phyloP scores from a whole-genome alignment of 768 basidiomycete genomes.

The Suillus decipiens region DNA sequence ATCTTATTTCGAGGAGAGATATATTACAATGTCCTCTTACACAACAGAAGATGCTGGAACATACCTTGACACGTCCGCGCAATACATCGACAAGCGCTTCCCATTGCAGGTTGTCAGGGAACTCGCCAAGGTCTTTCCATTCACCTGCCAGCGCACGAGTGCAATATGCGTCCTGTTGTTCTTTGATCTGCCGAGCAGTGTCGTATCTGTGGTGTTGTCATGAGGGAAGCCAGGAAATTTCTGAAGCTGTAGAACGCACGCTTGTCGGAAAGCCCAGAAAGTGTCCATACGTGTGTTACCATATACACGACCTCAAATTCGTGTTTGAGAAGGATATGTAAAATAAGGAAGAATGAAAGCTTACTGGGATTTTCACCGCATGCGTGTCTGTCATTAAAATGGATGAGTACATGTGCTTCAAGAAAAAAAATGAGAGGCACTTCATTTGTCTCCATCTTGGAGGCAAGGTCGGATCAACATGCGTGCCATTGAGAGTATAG shows the following conservation, averaged over 20 bases:
- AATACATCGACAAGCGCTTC: constrained; percentile 82
- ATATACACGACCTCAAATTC: constrained; percentile 28
- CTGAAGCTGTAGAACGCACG: constrained; percentile 29
- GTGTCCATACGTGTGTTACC: constrained; percentile 46
- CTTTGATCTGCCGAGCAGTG: constrained; percentile 53
- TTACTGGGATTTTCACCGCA: constrained; percentile 61
- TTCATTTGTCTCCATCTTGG: constrained; percentile 83
- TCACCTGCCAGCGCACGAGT: constrained; percentile 40
- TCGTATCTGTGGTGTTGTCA: constrained; percentile 41
- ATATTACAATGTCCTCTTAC: constrained; percentile 1
- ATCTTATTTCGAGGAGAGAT: constrained; percentile 17
- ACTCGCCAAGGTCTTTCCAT: constrained; percentile 44
- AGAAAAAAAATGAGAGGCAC: constrained; percentile 37
- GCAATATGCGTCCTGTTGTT: constrained; percentile 57
- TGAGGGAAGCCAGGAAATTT: neutral
- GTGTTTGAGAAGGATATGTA: neutral
- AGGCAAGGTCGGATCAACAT: constrained; percentile 39
- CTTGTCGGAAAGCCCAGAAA: constrained; percentile 54
- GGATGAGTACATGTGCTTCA: constrained; percentile 9
- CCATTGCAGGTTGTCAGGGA: constrained; percentile 75
- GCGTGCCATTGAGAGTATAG: constrained; percentile 53
- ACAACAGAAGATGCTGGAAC: neutral
- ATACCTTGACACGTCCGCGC: constrained; percentile 80
- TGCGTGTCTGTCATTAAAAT: constrained; percentile 47
- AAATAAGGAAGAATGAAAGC: neutral